Base-by-base conservation (phyloP, 306 rosid species). In the Cicer yamashitae region DNA sequence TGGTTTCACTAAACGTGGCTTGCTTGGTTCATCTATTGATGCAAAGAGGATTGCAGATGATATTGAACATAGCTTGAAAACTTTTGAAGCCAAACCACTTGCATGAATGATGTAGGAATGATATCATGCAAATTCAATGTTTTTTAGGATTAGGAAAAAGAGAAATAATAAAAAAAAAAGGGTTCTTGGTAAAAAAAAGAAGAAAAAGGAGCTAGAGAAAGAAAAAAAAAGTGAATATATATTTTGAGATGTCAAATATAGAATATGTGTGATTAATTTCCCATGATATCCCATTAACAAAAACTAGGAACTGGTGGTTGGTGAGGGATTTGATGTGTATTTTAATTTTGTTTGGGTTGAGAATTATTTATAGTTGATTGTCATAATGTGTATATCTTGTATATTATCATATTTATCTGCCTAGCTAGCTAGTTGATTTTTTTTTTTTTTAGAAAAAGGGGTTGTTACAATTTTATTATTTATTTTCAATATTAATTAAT, bases 1-100 rank as follows among this genome's bases (percentile, higher is more conserved):
- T 82, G 98, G 98, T 25, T 87, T 93, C 83, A 87, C 94, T 0
- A 89, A 90, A 83, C 96, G 93, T 54, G 98, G 98, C 5, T 67
- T 93, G 54, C 89, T 90, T n/a, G 98, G 98, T 20, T 90, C 96
- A 14, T 89, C 92, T 0, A 48, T 83, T 45, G 98, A 93, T 83
- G 96, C 98, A 20, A 85, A 60, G 77, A 88, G 76, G 57, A 90
- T 89, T 73, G 98, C 96, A 3, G 88, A 89, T 77, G 94, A 92
- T 72, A 88, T 92, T 18, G 85, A 84, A 79, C 70, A 15, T 45
- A 45, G 80, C 84, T 87, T 89, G 88, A 93, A 93, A 84, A 82
- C 82, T 67, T 43, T 63, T 18, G 10, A 88, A 13, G 64, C 83
- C 79, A 85, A 72, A 6, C 84, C 84, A 52, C 84, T 72, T 76